Evolutionary conservation across 768 basidiomycete species (phyloP).

Genomic region (Clitopilus passeckerianus): DNA sequence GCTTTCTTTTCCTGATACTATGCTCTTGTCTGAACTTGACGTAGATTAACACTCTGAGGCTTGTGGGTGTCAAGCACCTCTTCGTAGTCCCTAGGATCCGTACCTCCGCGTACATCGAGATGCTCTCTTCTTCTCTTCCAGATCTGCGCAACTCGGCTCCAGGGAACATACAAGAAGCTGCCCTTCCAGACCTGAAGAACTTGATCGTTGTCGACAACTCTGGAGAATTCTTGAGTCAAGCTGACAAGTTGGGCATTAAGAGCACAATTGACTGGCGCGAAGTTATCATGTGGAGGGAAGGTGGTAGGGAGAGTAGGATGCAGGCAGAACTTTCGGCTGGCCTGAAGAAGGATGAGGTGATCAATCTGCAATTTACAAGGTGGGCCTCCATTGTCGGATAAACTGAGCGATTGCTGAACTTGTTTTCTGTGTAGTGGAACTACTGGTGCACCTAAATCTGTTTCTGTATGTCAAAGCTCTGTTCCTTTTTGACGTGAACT

Average conservation of each 20-base stretch:
- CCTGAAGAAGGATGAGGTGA: slow-evolving; percentile 60
- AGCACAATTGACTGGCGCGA: slow-evolving; percentile 70
- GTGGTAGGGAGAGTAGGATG: slow-evolving; percentile 31
- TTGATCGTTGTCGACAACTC: slow-evolving; percentile 66
- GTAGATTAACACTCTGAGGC: slow-evolving; percentile 56
- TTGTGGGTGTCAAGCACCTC: slow-evolving; percentile 64
- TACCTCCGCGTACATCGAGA: slow-evolving; percentile 55
- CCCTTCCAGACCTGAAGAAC: slow-evolving; percentile 57
- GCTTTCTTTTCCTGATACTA: slow-evolving; percentile 14
- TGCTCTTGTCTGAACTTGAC: neutral
- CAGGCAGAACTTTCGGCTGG: slow-evolving; percentile 37
- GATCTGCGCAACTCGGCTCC: slow-evolving; percentile 43
- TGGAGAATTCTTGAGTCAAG: slow-evolving; percentile 28
- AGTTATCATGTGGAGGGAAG: slow-evolving; percentile 63
- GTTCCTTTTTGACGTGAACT: neutral
- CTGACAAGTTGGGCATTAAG: slow-evolving; percentile 36
- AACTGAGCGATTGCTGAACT: neutral
- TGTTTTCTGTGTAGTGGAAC: slow-evolving; percentile 51
- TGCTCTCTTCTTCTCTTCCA: slow-evolving; percentile 54
- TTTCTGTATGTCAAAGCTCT: slow-evolving; percentile 48
- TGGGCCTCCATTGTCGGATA: slow-evolving; percentile 17
- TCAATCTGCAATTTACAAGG: slow-evolving; percentile 88
- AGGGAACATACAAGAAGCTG: slow-evolving; percentile 52
- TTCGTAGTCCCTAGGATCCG: slow-evolving; percentile 71
- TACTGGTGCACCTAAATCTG: slow-evolving; percentile 78